These are phyloP conservation scores for Sordaria brevicollis DNA, from an alignment of 495 filamentous ascomycete species.

Conservation along the genomic window DNA sequence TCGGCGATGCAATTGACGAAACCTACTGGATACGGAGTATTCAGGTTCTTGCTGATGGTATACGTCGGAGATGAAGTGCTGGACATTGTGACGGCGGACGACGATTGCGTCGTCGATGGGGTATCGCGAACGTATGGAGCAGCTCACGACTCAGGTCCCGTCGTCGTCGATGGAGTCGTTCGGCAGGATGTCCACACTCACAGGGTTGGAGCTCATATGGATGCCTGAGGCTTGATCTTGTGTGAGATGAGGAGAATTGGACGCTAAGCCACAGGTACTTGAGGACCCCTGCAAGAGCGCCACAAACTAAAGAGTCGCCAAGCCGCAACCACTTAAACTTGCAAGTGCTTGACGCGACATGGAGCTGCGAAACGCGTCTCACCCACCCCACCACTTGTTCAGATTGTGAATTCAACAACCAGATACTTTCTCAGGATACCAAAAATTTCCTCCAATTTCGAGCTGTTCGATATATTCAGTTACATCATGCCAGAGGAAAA, in stretches of 20 bases:
- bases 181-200: slow-evolving; percentile 17
- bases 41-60: slow-evolving; percentile 56
- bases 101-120: slow-evolving; percentile 21
- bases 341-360: background rate
- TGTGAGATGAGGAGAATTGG: background rate
- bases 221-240: slow-evolving; percentile 17
- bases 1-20: slow-evolving; percentile 9
- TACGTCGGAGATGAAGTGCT: slow-evolving; percentile 46
- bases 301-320: background rate
- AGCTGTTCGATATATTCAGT: background rate
- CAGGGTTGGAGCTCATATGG: slow-evolving; percentile 7
- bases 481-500: background rate
- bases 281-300: background rate
- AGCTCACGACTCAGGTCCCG: slow-evolving; percentile 11
- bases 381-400: background rate
- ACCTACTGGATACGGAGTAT: slow-evolving; percentile 73
- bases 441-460: background rate
- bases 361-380: background rate
- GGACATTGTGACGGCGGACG: slow-evolving; percentile 44
- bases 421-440: background rate
- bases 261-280: background rate
- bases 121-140: slow-evolving; percentile 9
- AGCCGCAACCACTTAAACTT: slow-evolving; percentile 4
- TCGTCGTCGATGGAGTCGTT: slow-evolving; percentile 16
- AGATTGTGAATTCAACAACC: background rate